Percentiles rank a stretch among this genome's conserved stretches.
Evolutionary conservation across 768 basidiomycete species (phyloP).

Genomic region (Imleria badia): DNA sequence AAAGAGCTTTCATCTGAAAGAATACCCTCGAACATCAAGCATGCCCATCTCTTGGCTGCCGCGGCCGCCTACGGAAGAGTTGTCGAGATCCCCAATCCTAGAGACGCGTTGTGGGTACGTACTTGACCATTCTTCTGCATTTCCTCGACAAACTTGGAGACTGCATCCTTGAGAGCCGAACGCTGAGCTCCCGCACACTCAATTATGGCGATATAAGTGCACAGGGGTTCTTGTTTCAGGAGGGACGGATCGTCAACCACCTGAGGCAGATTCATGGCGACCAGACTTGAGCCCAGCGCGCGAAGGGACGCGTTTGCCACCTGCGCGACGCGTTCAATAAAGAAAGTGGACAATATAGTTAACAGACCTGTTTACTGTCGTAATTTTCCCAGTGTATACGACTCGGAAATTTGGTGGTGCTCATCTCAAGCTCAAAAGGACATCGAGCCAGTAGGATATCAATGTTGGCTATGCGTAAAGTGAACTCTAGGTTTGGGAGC

Average conservation of each 20-base stretch:
- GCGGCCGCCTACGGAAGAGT: constrained; percentile 9
- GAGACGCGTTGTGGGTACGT: constrained; percentile 3
- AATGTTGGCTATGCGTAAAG: neutral
- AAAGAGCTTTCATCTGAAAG: neutral
- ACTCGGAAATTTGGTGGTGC: neutral
- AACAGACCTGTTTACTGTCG: too few relatives aligned
- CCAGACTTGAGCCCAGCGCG: neutral
- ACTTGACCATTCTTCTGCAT: constrained; percentile 15
- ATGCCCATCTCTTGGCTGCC: constrained; percentile 15
- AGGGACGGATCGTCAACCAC: constrained; percentile 20
- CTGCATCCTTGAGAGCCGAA: neutral
- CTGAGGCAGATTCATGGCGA: constrained; percentile 19
- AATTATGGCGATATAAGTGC: neutral
- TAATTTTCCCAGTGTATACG: neutral
- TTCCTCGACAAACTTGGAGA: constrained; percentile 8
- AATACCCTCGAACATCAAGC: constrained; percentile 2
- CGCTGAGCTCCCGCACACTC: neutral
- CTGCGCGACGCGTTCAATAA: neutral
- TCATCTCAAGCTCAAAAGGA: neutral
- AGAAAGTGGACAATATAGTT: neutral
- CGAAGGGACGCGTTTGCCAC: neutral
- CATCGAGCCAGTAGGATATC: neutral
- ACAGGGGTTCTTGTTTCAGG: constrained; percentile 22
- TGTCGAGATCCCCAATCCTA: neutral
- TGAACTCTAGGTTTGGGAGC: constrained; percentile 16